A percentile compares a stretch with the other conserved stretches of the same genome.
Evolutionary conservation across 768 basidiomycete genomes (phyloP).

Genomic region (Naganishia onofrii): DNA sequence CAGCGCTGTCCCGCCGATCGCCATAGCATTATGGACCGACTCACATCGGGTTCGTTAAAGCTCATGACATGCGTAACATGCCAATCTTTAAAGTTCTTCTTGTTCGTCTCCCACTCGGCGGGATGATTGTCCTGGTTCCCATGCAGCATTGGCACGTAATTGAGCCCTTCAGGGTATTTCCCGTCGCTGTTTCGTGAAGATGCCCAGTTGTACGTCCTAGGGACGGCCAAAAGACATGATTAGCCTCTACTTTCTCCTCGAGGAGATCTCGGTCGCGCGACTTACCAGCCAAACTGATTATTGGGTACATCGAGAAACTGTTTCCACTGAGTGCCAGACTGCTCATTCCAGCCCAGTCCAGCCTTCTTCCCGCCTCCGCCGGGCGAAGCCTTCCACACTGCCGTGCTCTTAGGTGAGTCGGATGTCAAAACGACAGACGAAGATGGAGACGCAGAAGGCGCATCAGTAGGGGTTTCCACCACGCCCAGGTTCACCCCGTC

Average conservation of each 20-base stretch:
- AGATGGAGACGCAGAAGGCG: too few species aligned
- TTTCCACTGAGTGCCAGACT: slow-evolving; percentile 1
- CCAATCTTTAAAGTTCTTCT: slow-evolving; percentile 18
- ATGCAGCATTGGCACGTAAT: slow-evolving; percentile 9
- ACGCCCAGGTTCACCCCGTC: too few species aligned
- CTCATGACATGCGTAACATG: slow-evolving; percentile 37
- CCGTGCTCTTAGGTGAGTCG: not conserved
- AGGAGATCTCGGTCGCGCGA: not conserved
- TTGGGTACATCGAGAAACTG: not conserved
- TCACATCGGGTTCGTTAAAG: slow-evolving; percentile 44
- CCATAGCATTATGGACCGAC: not conserved
- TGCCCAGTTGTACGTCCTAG: slow-evolving; percentile 15
- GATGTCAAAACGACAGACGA: not conserved
- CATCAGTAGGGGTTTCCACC: too few species aligned
- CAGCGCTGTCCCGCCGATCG: not conserved
- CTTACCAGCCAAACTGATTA: slow-evolving; percentile 14
- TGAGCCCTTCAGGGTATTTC: not conserved
- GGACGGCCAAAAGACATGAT: not conserved
- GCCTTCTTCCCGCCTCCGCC: not conserved
- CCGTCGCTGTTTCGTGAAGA: not conserved
- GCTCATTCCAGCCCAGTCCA: not conserved
- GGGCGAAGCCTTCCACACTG: not conserved
- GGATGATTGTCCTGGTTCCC: not conserved
- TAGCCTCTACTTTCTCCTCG: not conserved
- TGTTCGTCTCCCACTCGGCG: not conserved